Evolutionary conservation across 2,329 filamentous ascomycete genomes (phyloP).

Genomic region (Pestalotiopsis sp.): DNA sequence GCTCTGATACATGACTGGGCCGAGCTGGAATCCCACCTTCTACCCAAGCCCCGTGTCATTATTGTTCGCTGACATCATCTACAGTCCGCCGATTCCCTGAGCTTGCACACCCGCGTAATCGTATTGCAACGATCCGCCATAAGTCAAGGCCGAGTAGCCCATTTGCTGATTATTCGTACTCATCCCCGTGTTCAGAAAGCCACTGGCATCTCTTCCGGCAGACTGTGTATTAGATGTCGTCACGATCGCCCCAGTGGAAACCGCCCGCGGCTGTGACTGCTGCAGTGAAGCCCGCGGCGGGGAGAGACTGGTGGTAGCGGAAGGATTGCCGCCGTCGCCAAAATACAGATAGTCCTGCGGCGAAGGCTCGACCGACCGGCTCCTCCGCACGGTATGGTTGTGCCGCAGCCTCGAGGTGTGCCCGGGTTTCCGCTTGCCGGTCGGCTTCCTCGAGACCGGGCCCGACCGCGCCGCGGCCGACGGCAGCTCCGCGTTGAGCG

Average conservation of each 20-base stretch:
- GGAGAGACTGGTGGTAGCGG: neutral
- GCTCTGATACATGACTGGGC: neutral
- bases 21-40: neutral
- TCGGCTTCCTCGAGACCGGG: neutral
- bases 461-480: neutral
- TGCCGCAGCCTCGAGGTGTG: neutral
- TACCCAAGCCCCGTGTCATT: neutral
- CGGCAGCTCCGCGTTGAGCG: neutral
- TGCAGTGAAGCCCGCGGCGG: neutral
- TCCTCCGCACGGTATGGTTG: neutral
- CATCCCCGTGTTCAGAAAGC: slow-evolving; percentile 16
- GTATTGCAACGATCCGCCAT: slow-evolving; percentile 18
- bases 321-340: neutral
- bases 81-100: neutral
- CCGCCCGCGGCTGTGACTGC: neutral
- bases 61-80: neutral
- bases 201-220: slow-evolving; percentile 17
- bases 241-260: neutral
- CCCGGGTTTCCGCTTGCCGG: slow-evolving; percentile 4
- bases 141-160: slow-evolving; percentile 16
- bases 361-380: neutral
- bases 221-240: neutral
- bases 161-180: slow-evolving; percentile 12
- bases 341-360: slow-evolving; percentile 10
- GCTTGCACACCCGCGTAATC: slow-evolving; percentile 17